These are phyloP conservation scores for Blepharisma japonicum DNA, from an alignment of 73 alveolate genomes.

Conservation along the genomic window DNA sequence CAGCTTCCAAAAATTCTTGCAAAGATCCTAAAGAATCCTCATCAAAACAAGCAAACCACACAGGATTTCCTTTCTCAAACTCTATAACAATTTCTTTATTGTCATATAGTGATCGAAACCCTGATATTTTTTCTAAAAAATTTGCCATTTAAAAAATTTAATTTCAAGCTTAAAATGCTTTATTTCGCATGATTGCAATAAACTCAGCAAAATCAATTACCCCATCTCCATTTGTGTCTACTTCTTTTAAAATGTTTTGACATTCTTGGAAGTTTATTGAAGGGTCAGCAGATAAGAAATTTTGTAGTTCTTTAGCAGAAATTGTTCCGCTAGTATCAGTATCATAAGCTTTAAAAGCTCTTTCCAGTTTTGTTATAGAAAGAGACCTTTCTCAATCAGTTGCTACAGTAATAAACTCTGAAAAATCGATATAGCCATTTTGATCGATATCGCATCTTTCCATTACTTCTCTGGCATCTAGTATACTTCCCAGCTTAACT, in stretches of 20 bases:
- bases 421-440: constrained; percentile 54
- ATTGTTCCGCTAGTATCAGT: constrained; percentile 44
- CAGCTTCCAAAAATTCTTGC: too few relatives aligned
- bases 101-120: too few relatives aligned
- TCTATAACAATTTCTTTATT: too few relatives aligned
- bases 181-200: neutral
- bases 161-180: too few relatives aligned
- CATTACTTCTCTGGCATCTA: constrained; percentile 52
- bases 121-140: too few relatives aligned
- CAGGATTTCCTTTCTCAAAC: too few relatives aligned
- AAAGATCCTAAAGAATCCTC: too few relatives aligned
- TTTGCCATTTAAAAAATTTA: too few relatives aligned
- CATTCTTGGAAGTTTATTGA: constrained; percentile 35
- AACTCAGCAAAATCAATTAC: constrained; percentile 48
- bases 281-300: neutral
- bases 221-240: constrained; percentile 56
- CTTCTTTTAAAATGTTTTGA: constrained; percentile 46
- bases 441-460: constrained; percentile 37
- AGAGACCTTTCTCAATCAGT: constrained; percentile 37
- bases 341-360: constrained; percentile 44
- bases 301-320: constrained; percentile 37
- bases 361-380: constrained; percentile 32
- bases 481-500: constrained; percentile 21
- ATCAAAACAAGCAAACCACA: too few relatives aligned
- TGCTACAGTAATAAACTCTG: constrained; percentile 52